Evolutionary conservation across 2,329 filamentous ascomycete species (phyloP).

Genomic region (Hymenoscyphus occultus): DNA sequence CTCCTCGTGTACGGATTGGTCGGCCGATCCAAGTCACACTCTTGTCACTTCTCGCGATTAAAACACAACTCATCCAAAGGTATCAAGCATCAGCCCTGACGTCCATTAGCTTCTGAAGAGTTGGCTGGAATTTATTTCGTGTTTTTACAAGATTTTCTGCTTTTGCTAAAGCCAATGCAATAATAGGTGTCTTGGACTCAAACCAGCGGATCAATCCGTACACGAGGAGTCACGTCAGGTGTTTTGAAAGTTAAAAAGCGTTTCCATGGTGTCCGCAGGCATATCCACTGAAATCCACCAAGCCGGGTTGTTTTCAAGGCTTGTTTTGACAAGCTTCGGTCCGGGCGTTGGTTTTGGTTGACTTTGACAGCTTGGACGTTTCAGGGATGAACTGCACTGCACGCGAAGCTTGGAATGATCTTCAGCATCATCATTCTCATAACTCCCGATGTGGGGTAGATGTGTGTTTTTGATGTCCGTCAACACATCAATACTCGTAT

Average conservation of each 20-base stretch:
- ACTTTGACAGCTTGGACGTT: not conserved
- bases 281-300: not conserved
- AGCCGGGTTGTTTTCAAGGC: not conserved
- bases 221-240: no score
- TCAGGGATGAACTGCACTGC: not conserved
- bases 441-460: not conserved
- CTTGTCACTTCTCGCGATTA: no score
- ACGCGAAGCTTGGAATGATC: not conserved
- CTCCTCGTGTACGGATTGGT: no score
- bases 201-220: no score
- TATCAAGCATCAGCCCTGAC: no score
- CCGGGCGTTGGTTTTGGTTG: not conserved
- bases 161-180: no score
- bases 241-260: not conserved
- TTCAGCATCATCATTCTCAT: not conserved
- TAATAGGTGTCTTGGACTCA: no score
- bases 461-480: not conserved
- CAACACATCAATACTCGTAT: not conserved
- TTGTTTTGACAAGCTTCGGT: conserved; percentile 1
- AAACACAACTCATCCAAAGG: no score
- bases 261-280: not conserved
- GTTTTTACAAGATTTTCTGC: no score
- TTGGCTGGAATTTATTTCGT: no score
- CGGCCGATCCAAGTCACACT: no score
- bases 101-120: no score